Evolutionary conservation across 1,139 yeast genomes (phyloP), one percentile per base, ranked within the genome.

Genomic region (Suhomyces anneliseae): DNA sequence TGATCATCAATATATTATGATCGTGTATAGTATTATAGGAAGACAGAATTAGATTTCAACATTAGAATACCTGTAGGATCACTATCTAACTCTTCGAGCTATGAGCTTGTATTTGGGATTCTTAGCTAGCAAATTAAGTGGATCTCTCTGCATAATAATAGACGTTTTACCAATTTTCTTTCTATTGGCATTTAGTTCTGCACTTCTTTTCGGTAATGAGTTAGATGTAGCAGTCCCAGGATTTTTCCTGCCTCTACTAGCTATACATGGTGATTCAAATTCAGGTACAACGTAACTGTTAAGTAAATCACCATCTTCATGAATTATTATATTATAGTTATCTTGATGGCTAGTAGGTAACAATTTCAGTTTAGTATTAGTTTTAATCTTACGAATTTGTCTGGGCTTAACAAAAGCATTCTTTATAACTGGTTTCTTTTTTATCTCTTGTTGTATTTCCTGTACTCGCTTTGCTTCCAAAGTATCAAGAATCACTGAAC

Each of bases 111-210:
- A 50, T 4, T 34, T 36, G 3, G 40, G 46, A 10, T 36, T 32
- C 4, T 42, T 36, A 29, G 32, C 9, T 10, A 59, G 41, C n/a
- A 59, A 47, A 36, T 57, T 53, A 12, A 58, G 54, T 7, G 62
- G 61, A 36, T 59, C 63, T 37, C 41, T 47, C n/a, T 31, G 12
- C 29, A 26, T 9, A 10, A 29, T 24, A n/a, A 26, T 8, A 19
- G 19, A 15, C n/a, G 10, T 39, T 29, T 42, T 29, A 19, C 19
- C 24, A 15, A 29, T 36, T 38, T 32, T n/a, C 15, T 4, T 32
- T 19, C 12, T 24, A 14, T n/a, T 14, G 24, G 24, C 4, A 19
- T 4, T 19, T 19, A 1, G 24, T 19, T 4, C 24, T 6, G 24
- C 6, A 4, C 6, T 19, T 19, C 24, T 19, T 19, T 19, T 19